A percentile compares a stretch with the other conserved stretches of the same genome.
phyloP scores from a whole-genome alignment of 2,329 filamentous ascomycete species.

The Domatiomyces catenatus region DNA sequence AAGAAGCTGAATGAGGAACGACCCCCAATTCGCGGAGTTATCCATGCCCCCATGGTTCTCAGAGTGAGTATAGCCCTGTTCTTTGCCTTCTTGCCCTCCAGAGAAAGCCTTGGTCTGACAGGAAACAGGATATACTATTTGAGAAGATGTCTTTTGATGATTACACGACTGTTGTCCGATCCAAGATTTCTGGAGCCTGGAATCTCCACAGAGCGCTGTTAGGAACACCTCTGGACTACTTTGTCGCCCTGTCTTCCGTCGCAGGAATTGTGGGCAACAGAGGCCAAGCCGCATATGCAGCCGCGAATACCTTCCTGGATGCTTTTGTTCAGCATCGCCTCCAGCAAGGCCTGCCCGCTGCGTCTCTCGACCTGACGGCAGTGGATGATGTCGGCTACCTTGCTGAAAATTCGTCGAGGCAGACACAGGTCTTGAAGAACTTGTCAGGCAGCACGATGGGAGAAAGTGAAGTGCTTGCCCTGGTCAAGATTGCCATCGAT shows the following conservation, averaged over 20 bases:
- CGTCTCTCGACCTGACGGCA: slow-evolving; percentile 19
- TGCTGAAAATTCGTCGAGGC: slow-evolving; percentile 3
- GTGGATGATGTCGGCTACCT: slow-evolving; percentile 21
- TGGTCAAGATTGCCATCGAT: slow-evolving; percentile 1
- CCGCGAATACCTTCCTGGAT: slow-evolving; percentile 11
- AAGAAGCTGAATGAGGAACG: slow-evolving; percentile 3
- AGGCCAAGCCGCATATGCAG: slow-evolving; percentile 11
- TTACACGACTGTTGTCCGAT: slow-evolving; percentile 1
- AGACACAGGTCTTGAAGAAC: neutral
- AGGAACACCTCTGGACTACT: slow-evolving; percentile 20
- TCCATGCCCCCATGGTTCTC: slow-evolving; percentile 17
- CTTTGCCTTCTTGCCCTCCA: neutral
- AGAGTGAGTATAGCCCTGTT: neutral
- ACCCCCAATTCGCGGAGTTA: slow-evolving; percentile 7
- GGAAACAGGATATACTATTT: slow-evolving; percentile 6
- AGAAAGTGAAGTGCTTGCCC: neutral
- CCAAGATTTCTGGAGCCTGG: slow-evolving; percentile 15
- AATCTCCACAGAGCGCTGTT: slow-evolving; percentile 12
- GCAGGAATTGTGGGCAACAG: slow-evolving; percentile 8
- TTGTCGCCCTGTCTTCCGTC: slow-evolving; percentile 12
- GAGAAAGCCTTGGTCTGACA: neutral
- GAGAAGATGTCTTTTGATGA: slow-evolving; percentile 10
- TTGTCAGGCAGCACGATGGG: neutral
- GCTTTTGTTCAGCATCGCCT: slow-evolving; percentile 17
- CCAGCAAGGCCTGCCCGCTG: slow-evolving; percentile 13